Evolutionary conservation across 2,329 filamentous ascomycete species (phyloP).

Genomic region (Neoarthrinium moseri): DNA sequence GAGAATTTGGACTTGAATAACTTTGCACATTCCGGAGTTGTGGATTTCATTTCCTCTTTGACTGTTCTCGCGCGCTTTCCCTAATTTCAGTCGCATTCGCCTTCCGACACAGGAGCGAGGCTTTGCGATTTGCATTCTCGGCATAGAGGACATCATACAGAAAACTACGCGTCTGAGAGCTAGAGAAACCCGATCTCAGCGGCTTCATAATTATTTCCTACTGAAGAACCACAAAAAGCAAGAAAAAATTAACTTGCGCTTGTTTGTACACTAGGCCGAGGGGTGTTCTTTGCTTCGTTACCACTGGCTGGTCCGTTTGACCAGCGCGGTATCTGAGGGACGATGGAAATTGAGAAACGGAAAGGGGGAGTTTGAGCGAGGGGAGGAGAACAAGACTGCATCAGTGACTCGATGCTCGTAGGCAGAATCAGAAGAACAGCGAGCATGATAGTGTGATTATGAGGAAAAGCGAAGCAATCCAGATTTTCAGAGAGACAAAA

Average conservation of each 20-base stretch:
- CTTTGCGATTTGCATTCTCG: not conserved
- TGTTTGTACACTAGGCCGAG: constrained; percentile 3
- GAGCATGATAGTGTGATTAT: no score
- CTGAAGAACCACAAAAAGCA: constrained; percentile 1
- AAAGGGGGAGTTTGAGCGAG: no score
- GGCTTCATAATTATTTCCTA: not conserved
- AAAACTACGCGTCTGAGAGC: not conserved
- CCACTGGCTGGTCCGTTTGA: not conserved
- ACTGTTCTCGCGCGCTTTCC: not conserved
- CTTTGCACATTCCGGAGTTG: constrained; percentile 13
- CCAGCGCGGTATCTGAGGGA: no score
- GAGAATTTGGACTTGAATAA: constrained; percentile 9
- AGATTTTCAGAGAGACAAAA: no score
- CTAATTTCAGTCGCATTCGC: constrained; percentile 2
- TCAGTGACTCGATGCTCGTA: no score
- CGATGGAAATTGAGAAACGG: no score
- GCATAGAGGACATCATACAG: not conserved
- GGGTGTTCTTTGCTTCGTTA: not conserved
- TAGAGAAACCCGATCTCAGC: not conserved
- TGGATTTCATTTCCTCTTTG: not conserved
- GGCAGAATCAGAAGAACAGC: no score
- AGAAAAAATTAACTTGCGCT: not conserved
- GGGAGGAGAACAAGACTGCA: no score
- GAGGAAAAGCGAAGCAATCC: no score
- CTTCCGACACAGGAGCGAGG: not conserved